Evolutionary conservation across 192 early-diverging fungal genomes (phyloP).

Genomic region (Gamsiella multidivaricata): DNA sequence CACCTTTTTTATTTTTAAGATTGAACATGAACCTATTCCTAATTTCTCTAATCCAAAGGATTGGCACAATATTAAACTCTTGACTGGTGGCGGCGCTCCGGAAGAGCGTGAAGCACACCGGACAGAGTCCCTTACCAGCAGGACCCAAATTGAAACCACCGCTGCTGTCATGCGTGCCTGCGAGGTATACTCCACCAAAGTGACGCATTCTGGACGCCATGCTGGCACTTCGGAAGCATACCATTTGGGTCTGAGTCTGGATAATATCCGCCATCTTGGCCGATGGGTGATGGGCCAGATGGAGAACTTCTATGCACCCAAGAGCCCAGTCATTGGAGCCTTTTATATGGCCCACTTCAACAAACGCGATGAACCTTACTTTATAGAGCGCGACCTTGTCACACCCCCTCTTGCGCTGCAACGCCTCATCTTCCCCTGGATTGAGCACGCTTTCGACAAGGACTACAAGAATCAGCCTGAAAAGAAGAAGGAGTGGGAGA

Average conservation of each 20-base stretch:
- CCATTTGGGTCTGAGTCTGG: slow-evolving; percentile 1
- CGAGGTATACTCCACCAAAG: slow-evolving; percentile 15
- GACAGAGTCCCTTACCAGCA: background rate
- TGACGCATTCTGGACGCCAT: slow-evolving; percentile 28
- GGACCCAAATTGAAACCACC: slow-evolving; percentile 17
- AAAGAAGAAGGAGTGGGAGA: background rate
- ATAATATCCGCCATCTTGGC: slow-evolving; percentile 26
- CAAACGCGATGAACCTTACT: slow-evolving; percentile 8
- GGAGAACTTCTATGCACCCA: slow-evolving; percentile 11
- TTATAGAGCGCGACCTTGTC: slow-evolving; percentile 22
- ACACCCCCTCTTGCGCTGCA: slow-evolving; percentile 25
- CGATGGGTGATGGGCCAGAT: slow-evolving; percentile 27
- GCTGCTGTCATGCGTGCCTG: slow-evolving; percentile 29
- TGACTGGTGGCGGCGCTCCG: background rate
- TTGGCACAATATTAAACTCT: slow-evolving; percentile 20
- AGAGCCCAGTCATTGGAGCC: slow-evolving; percentile 11
- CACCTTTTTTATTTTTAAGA: background rate
- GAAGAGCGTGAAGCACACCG: background rate
- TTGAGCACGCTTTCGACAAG: slow-evolving; percentile 8
- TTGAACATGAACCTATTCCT: slow-evolving; percentile 14
- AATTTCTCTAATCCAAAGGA: slow-evolving; percentile 2
- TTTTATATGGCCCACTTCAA: slow-evolving; percentile 34
- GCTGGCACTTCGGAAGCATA: slow-evolving; percentile 18
- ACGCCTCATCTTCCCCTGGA: slow-evolving; percentile 22
- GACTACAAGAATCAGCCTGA: slow-evolving; percentile 13